These are phyloP conservation scores for Pseudopithomyces chartarum DNA, from an alignment of 2,329 filamentous ascomycete species.

Conservation along the genomic window DNA sequence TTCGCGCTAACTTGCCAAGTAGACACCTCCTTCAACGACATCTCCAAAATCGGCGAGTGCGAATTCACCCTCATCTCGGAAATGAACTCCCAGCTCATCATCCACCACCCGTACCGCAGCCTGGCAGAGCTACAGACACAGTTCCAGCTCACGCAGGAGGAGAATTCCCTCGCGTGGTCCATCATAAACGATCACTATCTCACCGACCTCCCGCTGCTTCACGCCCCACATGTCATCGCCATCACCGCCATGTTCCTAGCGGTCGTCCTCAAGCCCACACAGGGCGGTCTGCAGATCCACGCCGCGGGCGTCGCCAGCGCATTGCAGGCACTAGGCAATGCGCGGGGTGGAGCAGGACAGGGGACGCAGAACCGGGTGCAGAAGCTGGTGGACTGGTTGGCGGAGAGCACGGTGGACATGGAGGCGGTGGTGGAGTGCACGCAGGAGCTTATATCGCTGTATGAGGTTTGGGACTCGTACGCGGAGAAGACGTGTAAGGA, in stretches of 20 bases:
- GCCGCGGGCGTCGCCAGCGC: slow-evolving; percentile 47
- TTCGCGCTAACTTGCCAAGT: slow-evolving; percentile 12
- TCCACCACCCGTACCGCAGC: slow-evolving; percentile 89
- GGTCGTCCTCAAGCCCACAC: slow-evolving; percentile 76
- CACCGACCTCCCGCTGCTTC: slow-evolving; percentile 85
- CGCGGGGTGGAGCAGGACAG: slow-evolving; percentile 28
- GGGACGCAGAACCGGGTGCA: slow-evolving; percentile 60
- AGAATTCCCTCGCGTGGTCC: slow-evolving; percentile 75
- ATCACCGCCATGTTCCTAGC: slow-evolving; percentile 83
- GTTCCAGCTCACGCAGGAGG: slow-evolving; percentile 76
- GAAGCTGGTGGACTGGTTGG: slow-evolving; percentile 78
- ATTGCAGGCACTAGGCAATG: slow-evolving; percentile 43
- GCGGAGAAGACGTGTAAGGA: slow-evolving; percentile 69
- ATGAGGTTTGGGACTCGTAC: slow-evolving; percentile 74
- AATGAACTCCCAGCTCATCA: slow-evolving; percentile 85
- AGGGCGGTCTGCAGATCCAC: slow-evolving; percentile 53
- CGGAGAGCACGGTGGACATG: slow-evolving; percentile 84
- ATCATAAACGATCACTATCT: slow-evolving; percentile 93
- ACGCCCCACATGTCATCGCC: slow-evolving; percentile 86
- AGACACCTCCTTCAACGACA: slow-evolving; percentile 60
- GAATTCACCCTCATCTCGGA: slow-evolving; percentile 92
- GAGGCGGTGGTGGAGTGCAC: slow-evolving; percentile 85
- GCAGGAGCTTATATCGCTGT: slow-evolving; percentile 89
- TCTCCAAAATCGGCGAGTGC: slow-evolving; percentile 86
- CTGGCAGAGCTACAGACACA: slow-evolving; percentile 72